Evolutionary conservation across 1,139 yeast species (phyloP).

Genomic region (Debaryomyces robertsiae): DNA sequence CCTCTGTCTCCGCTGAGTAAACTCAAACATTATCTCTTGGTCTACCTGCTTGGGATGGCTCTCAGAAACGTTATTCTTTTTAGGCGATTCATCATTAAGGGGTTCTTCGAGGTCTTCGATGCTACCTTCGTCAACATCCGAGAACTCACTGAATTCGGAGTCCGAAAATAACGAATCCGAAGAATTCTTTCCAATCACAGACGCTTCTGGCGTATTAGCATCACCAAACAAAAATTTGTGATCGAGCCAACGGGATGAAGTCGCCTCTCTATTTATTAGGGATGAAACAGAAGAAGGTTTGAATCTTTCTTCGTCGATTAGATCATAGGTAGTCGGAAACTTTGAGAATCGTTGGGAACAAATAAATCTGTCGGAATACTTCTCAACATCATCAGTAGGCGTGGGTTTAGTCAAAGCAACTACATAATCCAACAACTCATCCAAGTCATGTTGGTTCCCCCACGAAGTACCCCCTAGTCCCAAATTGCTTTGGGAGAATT

Average conservation of each 20-base stretch:
- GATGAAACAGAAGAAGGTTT: constrained; percentile 1
- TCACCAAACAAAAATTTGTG: constrained; percentile 16
- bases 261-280: constrained; percentile 18
- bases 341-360: constrained; percentile 10
- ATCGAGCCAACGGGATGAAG: constrained; percentile 25
- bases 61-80: not conserved
- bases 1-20: constrained; percentile 17
- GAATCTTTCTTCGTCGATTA: constrained; percentile 20
- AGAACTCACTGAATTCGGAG: constrained; percentile 10
- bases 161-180: not conserved
- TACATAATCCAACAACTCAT: constrained; percentile 35
- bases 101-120: not conserved
- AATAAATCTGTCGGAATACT: constrained; percentile 19
- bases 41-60: constrained; percentile 18
- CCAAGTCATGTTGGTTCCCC: constrained; percentile 36
- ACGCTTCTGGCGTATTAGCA: not conserved
- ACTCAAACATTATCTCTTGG: constrained; percentile 15
- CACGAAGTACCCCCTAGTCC: constrained; percentile 28
- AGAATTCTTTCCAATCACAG: not conserved
- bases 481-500: constrained; percentile 16
- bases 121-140: not conserved
- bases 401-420: constrained; percentile 20
- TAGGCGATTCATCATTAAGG: not conserved
- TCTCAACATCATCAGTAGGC: constrained; percentile 15
- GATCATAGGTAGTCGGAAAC: constrained; percentile 34